A percentile compares a stretch with the other conserved stretches of the same genome.
Evolutionary conservation across 2,329 filamentous ascomycete species (phyloP).

Genomic region (Setomelanomma holmii): DNA sequence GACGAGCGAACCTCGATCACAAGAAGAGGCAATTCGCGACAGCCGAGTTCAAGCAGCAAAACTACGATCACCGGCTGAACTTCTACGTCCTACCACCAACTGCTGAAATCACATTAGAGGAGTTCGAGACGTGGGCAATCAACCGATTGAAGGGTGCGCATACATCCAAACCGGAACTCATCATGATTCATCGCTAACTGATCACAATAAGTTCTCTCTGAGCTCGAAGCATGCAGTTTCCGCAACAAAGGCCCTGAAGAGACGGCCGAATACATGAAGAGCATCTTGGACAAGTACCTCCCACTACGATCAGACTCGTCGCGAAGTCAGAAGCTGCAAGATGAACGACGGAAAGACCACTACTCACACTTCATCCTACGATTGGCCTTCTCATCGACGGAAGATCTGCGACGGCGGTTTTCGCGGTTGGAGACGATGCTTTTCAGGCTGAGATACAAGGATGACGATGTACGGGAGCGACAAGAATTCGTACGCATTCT

Average conservation of each 20-base stretch:
- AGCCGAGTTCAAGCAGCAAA: conserved; percentile 75
- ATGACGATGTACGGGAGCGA: conserved; percentile 77
- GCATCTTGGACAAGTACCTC: conserved; percentile 85
- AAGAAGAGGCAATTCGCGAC: conserved; percentile 88
- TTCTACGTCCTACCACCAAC: conserved; percentile 90
- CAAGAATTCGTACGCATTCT: conserved; percentile 77
- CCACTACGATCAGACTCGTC: conserved; percentile 80
- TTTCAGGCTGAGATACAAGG: conserved; percentile 80
- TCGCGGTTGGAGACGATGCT: conserved; percentile 86
- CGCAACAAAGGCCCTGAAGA: conserved; percentile 87
- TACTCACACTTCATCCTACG: conserved; percentile 98
- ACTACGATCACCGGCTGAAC: conserved; percentile 87
- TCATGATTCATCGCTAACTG: conserved; percentile 8
- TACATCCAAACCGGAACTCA: accelerated
- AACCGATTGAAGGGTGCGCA: conserved; percentile 74
- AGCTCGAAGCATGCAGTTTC: conserved; percentile 93
- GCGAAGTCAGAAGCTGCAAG: conserved; percentile 61
- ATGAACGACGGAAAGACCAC: conserved; percentile 91
- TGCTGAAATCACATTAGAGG: conserved; percentile 91
- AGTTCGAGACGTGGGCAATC: conserved; percentile 99
- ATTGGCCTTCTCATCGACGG: conserved; percentile 88
- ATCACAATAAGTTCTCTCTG: conserved; percentile 70
- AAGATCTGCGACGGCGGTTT: conserved; percentile 88
- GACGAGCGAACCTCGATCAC: conserved; percentile 76
- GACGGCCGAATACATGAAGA: conserved; percentile 82